Evolutionary conservation across 208 protist genomes (phyloP).

Genomic region (Vickermania ingenoplastis): DNA sequence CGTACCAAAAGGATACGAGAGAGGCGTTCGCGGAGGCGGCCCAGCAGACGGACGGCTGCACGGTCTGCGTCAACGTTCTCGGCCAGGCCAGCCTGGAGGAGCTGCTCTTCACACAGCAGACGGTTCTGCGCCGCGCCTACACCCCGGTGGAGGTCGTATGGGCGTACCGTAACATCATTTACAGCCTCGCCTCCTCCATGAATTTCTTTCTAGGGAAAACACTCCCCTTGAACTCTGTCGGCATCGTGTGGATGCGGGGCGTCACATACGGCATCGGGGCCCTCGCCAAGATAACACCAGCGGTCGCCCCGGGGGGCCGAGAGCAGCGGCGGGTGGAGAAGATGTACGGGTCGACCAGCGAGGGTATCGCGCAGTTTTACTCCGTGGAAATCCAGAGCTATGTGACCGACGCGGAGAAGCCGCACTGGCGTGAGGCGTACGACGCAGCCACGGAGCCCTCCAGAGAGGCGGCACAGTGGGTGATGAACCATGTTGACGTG

Average conservation of each 20-base stretch:
- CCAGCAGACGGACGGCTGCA: background rate
- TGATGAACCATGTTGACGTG: background rate
- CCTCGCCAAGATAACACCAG: background rate
- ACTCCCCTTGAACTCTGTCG: background rate
- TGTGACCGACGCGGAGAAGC: background rate
- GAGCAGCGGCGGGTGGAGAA: background rate
- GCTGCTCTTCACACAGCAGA: slow-evolving; percentile 29
- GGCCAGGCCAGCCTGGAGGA: slow-evolving; percentile 23
- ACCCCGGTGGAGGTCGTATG: background rate
- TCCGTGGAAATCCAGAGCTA: background rate
- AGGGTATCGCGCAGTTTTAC: background rate
- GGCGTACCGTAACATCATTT: background rate
- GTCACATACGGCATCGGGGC: background rate
- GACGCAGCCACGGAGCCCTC: background rate
- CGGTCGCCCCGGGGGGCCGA: background rate
- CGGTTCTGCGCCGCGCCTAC: slow-evolving; percentile 8
- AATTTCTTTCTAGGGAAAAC: slow-evolving; percentile 1
- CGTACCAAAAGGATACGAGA: background rate
- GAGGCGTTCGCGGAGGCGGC: background rate
- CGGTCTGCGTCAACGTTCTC: background rate
- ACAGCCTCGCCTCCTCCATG: background rate
- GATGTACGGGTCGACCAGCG: background rate
- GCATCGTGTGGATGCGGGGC: slow-evolving; percentile 2
- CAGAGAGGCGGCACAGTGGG: background rate
- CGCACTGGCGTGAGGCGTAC: background rate